A percentile compares a stretch with the other conserved stretches of the same genome.
Evolutionary conservation across 179 eudicot species (phyloP).

Genomic region (Spinacia oleracea): DNA sequence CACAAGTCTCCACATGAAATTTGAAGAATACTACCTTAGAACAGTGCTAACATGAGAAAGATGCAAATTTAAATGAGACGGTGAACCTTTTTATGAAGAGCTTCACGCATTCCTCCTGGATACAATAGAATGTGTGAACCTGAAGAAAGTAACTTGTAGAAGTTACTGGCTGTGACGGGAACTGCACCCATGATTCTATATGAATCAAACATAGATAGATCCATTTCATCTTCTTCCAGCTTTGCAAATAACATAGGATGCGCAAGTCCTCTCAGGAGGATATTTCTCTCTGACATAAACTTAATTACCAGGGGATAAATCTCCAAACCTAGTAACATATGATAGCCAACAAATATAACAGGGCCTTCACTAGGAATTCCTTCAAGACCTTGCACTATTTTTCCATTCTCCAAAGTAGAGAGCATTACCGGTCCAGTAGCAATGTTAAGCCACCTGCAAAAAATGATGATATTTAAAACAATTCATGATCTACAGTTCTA

Average conservation of each 20-base stretch:
- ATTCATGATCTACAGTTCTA: neutral
- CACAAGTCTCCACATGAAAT: neutral
- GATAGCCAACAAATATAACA: constrained; percentile 71
- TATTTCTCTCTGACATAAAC: constrained; percentile 48
- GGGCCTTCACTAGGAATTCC: constrained; percentile 87
- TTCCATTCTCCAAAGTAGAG: constrained; percentile 67
- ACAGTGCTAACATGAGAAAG: neutral
- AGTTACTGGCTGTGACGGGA: constrained; percentile 65
- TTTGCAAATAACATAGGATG: constrained; percentile 68
- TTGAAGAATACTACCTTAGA: neutral
- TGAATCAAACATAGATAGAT: constrained; percentile 49
- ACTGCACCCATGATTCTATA: constrained; percentile 72
- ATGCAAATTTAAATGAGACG: constrained; percentile 3
- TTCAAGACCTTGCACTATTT: constrained; percentile 60
- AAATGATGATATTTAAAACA: neutral
- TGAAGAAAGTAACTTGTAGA: constrained; percentile 58
- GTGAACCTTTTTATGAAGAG: constrained; percentile 69
- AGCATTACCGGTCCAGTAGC: constrained; percentile 65
- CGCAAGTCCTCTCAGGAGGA: constrained; percentile 65
- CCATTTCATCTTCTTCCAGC: constrained; percentile 38
- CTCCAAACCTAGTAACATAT: constrained; percentile 76
- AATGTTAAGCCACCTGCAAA: constrained; percentile 45
- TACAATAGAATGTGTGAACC: constrained; percentile 72
- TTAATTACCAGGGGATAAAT: constrained; percentile 45
- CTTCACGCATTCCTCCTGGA: constrained; percentile 91